Evolutionary conservation across 768 basidiomycete species (phyloP).

Genomic region (Mrakia gelida): DNA sequence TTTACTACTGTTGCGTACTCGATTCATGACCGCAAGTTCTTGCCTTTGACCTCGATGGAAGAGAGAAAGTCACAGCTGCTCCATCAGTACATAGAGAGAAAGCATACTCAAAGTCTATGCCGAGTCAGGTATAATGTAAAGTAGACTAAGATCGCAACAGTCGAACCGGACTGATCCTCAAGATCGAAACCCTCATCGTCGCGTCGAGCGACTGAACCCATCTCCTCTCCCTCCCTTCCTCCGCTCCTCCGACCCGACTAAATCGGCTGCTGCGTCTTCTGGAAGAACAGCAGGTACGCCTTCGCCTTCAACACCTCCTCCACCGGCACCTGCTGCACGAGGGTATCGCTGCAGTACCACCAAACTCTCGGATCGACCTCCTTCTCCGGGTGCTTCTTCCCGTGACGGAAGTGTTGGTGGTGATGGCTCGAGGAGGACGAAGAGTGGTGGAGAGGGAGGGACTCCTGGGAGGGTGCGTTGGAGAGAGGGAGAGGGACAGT

Average conservation of each 20-base stretch:
- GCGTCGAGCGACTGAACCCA: no score
- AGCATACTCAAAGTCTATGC: no score
- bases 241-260: neutral
- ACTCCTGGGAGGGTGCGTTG: no score
- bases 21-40: no score
- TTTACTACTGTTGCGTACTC: no score
- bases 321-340: conserved; percentile 70
- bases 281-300: conserved; percentile 92
- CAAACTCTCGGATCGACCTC: conserved; percentile 57
- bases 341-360: conserved; percentile 88
- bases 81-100: no score
- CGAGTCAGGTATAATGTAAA: no score
- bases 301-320: conserved; percentile 88
- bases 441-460: neutral
- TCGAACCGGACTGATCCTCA: no score
- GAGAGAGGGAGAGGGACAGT: neutral
- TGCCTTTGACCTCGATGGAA: no score
- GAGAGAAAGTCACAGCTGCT: no score
- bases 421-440: neutral
- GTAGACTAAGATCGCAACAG: no score
- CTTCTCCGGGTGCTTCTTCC: neutral
- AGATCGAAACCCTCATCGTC: no score
- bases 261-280: conserved; percentile 51
- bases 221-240: neutral
- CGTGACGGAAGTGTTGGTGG: neutral